Percentiles rank a stretch among this genome's conserved stretches.
Evolutionary conservation across 768 basidiomycete genomes (phyloP).

Genomic region (Nevesoporus exiguus): DNA sequence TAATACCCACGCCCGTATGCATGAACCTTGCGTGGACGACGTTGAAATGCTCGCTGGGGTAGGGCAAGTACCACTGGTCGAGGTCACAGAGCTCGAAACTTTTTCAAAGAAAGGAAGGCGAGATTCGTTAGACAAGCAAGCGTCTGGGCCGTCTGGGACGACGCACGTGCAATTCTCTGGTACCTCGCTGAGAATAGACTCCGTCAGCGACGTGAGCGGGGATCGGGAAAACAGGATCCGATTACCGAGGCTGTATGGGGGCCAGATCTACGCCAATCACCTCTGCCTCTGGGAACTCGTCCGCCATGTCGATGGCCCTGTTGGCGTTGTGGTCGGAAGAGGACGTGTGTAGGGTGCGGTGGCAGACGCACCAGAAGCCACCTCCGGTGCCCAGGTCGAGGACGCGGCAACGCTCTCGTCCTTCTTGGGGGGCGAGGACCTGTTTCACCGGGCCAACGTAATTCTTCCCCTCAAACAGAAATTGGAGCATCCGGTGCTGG

Average conservation of each 20-base stretch:
- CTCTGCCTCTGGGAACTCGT: slow-evolving; percentile 64
- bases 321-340: not conserved
- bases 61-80: slow-evolving; percentile 57
- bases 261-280: slow-evolving; percentile 71
- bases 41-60: slow-evolving; percentile 61
- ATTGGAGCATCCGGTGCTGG: slow-evolving; percentile 64
- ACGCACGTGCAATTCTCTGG: slow-evolving; percentile 74
- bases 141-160: not conserved
- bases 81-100: slow-evolving; percentile 75
- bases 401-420: slow-evolving; percentile 37
- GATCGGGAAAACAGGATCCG: slow-evolving; percentile 5
- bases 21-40: slow-evolving; percentile 68
- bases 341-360: not conserved
- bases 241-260: slow-evolving; percentile 66
- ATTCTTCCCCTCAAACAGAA: slow-evolving; percentile 59
- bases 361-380: slow-evolving; percentile 50
- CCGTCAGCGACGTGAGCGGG: slow-evolving; percentile 12
- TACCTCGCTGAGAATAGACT: slow-evolving; percentile 44
- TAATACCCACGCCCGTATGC: slow-evolving; percentile 49
- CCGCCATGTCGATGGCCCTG: slow-evolving; percentile 73
- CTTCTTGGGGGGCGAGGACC: slow-evolving; percentile 40
- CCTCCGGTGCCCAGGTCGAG: slow-evolving; percentile 70
- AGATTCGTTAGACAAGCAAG: slow-evolving; percentile 3
- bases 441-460: slow-evolving; percentile 65
- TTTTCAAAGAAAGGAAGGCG: not conserved